These are phyloP conservation scores for Chlorophyllum brunneum DNA, from an alignment of 768 basidiomycete genomes.

Conservation along the genomic window DNA sequence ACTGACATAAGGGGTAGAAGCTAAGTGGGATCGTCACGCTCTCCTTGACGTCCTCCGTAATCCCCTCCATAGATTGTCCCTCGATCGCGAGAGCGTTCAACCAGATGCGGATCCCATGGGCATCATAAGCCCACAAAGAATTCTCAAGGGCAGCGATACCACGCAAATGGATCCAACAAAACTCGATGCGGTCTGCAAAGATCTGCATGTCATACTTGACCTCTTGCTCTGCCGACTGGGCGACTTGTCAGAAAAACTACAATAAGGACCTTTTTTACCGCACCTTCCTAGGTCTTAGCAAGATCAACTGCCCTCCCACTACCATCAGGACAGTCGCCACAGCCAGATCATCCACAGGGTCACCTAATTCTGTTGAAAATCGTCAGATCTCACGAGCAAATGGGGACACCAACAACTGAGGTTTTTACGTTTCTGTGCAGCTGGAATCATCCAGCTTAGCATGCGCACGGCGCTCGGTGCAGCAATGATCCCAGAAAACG, in stretches of 20 bases:
- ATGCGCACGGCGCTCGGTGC: conserved; percentile 81
- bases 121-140: conserved; percentile 97
- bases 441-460: conserved; percentile 96
- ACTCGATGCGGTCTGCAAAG: conserved; percentile 94
- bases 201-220: conserved; percentile 98
- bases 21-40: conserved; percentile 90
- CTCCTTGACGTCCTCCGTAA: conserved; percentile 67
- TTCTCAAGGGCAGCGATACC: conserved; percentile 94
- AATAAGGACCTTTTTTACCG: conserved; percentile 11
- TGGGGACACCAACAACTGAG: too few relatives aligned
- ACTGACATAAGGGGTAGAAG: conserved; percentile 91
- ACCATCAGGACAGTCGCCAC: conserved; percentile 96
- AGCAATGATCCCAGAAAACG: conserved; percentile 86
- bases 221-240: conserved; percentile 77
- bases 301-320: conserved; percentile 85
- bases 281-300: conserved; percentile 87
- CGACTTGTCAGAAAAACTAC: not conserved
- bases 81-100: conserved; percentile 93
- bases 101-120: conserved; percentile 87
- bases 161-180: conserved; percentile 97
- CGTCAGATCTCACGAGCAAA: not conserved
- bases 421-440: conserved; percentile 82
- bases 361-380: conserved; percentile 70
- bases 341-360: conserved; percentile 88
- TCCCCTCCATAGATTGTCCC: conserved; percentile 36